Evolutionary conservation across 2,329 filamentous ascomycete species (phyloP), one percentile per base, ranked within the genome.

Genomic region (Penicillium sp.): DNA sequence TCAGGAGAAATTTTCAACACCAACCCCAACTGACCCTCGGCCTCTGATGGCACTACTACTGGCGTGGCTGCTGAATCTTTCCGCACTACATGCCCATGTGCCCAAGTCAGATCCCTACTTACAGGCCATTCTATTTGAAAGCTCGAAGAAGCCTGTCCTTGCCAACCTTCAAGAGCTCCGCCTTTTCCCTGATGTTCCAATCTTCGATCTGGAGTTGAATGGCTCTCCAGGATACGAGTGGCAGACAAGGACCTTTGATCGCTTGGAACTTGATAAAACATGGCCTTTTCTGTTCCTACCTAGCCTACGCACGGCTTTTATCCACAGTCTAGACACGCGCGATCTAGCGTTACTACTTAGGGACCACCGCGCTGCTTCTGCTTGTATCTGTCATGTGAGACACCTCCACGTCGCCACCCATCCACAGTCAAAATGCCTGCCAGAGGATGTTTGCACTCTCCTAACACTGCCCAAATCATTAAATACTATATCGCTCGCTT

Each of bases 31-130:
- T 35, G 44, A 46, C 47, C n/a, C 2, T 5, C 61, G 58, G 30
- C 60, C 61, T 19, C n/a, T 65, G 13, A 51, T 65, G 49, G 57
- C 51, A 23, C 63, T 65, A 17, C 49, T 61, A 4, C 54, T 65
- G 7, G 19, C 46, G 2, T 54, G 21, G 7, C 30, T 65, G 3
- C 60, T 57, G 4, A 41, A 41, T 13, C 17, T 63, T n/a, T 47
- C 35, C 3, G 61, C 41, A 11, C 17, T 65, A 21, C 30, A 61
- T 54, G 46, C 54, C 8, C 58, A 63, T 45, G 17, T 63, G 6
- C 57, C 60, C 2, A 23, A 13, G 21, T 48, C 44, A 7, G 57
- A 63, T 44, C 54, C 50, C 7, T 48, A 61, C 2, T 13, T 65
- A 15, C 17, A 17, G 17, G 45, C 26, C 9, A 15, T 61, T 35